phyloP scores from a whole-genome alignment of 2,329 filamentous ascomycete species.

The Metarhizium robertsii region DNA sequence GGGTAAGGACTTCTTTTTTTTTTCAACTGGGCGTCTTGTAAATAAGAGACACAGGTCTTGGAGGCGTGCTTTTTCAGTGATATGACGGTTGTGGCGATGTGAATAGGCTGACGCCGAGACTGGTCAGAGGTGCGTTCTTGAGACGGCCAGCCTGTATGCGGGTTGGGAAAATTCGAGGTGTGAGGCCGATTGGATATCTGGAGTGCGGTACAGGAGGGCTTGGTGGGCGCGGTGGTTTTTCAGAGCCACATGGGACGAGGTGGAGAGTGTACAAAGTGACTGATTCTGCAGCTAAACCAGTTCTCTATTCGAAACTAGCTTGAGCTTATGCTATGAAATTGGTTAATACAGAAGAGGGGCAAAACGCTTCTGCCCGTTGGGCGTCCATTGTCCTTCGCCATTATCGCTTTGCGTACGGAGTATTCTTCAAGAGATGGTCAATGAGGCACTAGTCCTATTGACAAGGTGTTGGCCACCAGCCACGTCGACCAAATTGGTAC shows the following conservation, averaged over 20 bases:
- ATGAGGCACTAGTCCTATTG: neutral
- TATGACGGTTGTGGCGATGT: neutral
- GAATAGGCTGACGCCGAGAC: neutral
- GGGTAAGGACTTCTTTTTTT: neutral
- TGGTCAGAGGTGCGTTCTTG: neutral
- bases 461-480: neutral
- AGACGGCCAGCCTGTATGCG: neutral
- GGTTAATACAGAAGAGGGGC: neutral
- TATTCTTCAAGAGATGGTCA: neutral
- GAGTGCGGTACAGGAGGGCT: neutral
- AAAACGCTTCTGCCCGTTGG: neutral
- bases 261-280: too few relatives aligned
- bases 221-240: too few relatives aligned
- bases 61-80: neutral
- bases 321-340: too few relatives aligned
- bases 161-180: neutral
- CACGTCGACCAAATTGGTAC: neutral
- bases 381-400: neutral
- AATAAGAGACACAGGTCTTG: neutral
- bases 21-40: neutral
- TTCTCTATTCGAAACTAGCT: too few relatives aligned
- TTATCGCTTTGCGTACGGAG: too few relatives aligned
- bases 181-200: neutral
- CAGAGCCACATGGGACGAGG: too few relatives aligned
- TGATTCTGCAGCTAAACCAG: too few relatives aligned